Conservation (phyloP, 495 filamentous ascomycete genomes). For the Aspergillus funiculosus region DNA sequence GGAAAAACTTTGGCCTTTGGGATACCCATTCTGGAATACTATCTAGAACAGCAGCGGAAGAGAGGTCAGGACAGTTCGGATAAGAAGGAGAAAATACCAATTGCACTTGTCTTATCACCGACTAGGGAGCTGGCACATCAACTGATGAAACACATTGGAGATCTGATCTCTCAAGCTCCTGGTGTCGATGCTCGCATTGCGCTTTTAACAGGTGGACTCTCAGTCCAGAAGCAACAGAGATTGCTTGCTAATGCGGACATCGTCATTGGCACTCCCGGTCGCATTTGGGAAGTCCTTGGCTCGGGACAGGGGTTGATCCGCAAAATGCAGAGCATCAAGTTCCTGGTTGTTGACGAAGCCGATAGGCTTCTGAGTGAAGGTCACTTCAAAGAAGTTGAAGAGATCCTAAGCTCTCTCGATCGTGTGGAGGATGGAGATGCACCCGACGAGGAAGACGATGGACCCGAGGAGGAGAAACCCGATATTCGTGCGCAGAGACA, state of each 20-base stretch:
- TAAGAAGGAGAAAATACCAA: conserved; percentile 41
- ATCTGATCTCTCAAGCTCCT: conserved; percentile 56
- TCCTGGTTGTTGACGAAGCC: conserved; percentile 89
- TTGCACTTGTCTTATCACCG: conserved; percentile 86
- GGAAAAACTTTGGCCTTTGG: conserved; percentile 98
- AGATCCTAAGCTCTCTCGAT: conserved; percentile 75
- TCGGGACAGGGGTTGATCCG: conserved; percentile 52
- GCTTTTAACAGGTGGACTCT: conserved; percentile 83
- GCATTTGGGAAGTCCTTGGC: conserved; percentile 90
- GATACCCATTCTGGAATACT: conserved; percentile 47
- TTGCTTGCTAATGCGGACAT: conserved; percentile 72
- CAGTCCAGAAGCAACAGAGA: conserved; percentile 86
- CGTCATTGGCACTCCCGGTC: conserved; percentile 84
- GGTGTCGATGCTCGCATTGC: conserved; percentile 60
- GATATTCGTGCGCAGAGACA: conserved; percentile 49
- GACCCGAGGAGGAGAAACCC: conserved; percentile 18
- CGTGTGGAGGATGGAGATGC: conserved; percentile 38
- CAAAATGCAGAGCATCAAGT: conserved; percentile 64
- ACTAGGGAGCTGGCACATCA: conserved; percentile 93
- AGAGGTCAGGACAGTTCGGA: conserved; percentile 17
- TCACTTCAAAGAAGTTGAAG: conserved; percentile 87
- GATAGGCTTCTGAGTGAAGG: conserved; percentile 89
- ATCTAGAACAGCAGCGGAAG: conserved; percentile 30
- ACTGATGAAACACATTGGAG: conserved; percentile 70
- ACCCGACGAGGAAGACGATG: conserved; percentile 35